These are phyloP conservation scores for Aspergillus proliferans DNA, from an alignment of 2,329 filamentous ascomycete genomes.

Conservation along the genomic window DNA sequence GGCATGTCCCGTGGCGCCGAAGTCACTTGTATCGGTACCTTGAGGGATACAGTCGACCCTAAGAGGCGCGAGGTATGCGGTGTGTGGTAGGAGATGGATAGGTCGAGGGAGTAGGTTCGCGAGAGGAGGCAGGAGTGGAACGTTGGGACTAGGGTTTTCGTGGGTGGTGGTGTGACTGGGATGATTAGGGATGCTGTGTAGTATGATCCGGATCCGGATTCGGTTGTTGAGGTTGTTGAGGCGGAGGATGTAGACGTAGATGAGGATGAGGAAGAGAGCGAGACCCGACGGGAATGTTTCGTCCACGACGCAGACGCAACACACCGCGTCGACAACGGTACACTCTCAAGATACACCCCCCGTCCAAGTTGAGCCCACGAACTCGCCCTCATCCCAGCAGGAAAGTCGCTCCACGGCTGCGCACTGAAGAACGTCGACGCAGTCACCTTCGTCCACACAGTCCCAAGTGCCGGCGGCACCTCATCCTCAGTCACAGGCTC, in stretches of 20 bases:
- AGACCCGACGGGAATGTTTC: slow-evolving; percentile 36
- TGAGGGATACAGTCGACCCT: slow-evolving; percentile 35
- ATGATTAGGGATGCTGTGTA: slow-evolving; percentile 60
- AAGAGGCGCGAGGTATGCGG: slow-evolving; percentile 36
- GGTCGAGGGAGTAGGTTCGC: slow-evolving; percentile 56
- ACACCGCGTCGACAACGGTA: slow-evolving; percentile 51
- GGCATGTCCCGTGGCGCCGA: background rate
- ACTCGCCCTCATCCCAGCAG: slow-evolving; percentile 37
- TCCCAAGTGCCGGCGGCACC: slow-evolving; percentile 49
- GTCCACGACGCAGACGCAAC: slow-evolving; percentile 54
- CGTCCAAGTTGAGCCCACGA: slow-evolving; percentile 38
- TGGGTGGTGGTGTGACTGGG: slow-evolving; percentile 55
- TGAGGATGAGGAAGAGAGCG: slow-evolving; percentile 24
- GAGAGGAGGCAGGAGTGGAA: slow-evolving; percentile 64
- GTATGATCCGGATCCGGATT: slow-evolving; percentile 30
- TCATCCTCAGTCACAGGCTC: slow-evolving; percentile 48
- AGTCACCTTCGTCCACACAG: slow-evolving; percentile 50
- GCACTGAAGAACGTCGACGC: slow-evolving; percentile 54
- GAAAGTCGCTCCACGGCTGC: slow-evolving; percentile 46
- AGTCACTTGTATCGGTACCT: slow-evolving; percentile 40
- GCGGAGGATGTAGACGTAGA: slow-evolving; percentile 23
- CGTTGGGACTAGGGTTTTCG: slow-evolving; percentile 59
- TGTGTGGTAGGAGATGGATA: slow-evolving; percentile 52
- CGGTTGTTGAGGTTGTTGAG: slow-evolving; percentile 34
- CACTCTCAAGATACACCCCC: slow-evolving; percentile 48